These are phyloP conservation scores for Aspergillus fumigatiaffinis DNA, from an alignment of 2,329 filamentous ascomycete genomes.

Conservation along the genomic window DNA sequence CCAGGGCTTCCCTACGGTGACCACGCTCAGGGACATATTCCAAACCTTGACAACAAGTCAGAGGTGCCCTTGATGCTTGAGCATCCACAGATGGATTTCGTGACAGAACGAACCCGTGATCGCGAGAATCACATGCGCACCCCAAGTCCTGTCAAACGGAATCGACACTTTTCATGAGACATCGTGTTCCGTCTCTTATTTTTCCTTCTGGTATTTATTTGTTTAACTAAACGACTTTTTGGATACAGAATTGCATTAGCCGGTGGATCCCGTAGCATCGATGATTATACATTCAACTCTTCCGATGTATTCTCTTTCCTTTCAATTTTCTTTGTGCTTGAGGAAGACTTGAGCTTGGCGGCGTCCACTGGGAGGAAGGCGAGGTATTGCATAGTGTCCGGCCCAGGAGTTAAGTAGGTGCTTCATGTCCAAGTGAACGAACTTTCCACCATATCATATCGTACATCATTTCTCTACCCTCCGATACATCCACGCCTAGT, in stretches of 20 bases:
- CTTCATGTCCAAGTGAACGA: background rate
- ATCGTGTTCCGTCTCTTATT: background rate
- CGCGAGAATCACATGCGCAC: constrained; percentile 31
- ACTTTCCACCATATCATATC: background rate
- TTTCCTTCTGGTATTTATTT: background rate
- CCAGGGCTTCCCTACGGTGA: constrained; percentile 25
- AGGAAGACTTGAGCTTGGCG: background rate
- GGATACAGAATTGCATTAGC: background rate
- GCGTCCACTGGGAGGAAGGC: background rate
- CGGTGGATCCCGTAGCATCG: background rate
- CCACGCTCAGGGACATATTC: constrained; percentile 10
- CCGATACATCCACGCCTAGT: background rate
- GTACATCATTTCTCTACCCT: background rate
- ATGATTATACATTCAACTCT: background rate
- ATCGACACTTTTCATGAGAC: constrained; percentile 15
- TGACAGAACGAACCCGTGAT: constrained; percentile 29
- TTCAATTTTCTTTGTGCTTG: background rate
- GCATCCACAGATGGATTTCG: constrained; percentile 27
- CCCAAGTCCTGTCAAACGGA: constrained; percentile 35
- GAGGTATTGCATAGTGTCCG: background rate
- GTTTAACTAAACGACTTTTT: background rate
- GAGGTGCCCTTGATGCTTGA: constrained; percentile 29
- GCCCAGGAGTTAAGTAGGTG: background rate
- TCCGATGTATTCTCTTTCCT: background rate
- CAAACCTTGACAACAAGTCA: constrained; percentile 22